A percentile compares a stretch with the other conserved stretches of the same genome.
These are phyloP conservation scores for Massarina eburnea DNA, from an alignment of 2,329 filamentous ascomycete genomes.

Conservation along the genomic window DNA sequence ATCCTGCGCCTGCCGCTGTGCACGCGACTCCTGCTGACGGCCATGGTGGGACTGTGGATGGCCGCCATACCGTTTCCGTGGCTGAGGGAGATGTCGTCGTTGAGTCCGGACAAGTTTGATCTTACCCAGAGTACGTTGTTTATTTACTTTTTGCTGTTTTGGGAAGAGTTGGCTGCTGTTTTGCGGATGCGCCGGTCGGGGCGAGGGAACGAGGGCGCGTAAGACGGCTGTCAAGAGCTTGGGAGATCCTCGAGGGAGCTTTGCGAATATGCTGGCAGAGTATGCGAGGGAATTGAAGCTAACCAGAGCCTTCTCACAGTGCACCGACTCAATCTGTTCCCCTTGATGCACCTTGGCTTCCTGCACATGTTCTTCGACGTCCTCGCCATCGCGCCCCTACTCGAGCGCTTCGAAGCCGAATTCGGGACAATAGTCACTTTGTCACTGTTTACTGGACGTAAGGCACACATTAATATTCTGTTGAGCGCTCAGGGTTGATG, in stretches of 20 bases:
- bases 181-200: neutral
- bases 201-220: neutral
- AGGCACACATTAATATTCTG: constrained; percentile 41
- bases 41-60: constrained; percentile 71
- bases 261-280: neutral
- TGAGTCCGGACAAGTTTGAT: constrained; percentile 76
- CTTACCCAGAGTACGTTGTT: constrained; percentile 66
- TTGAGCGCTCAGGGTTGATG: constrained; percentile 51
- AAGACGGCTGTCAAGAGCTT: neutral
- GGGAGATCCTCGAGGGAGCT: constrained; percentile 1
- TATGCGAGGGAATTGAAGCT: constrained; percentile 9
- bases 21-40: constrained; percentile 69
- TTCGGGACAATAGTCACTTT: constrained; percentile 88
- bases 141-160: neutral
- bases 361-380: constrained; percentile 81
- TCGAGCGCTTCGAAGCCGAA: constrained; percentile 92
- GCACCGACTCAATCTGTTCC: constrained; percentile 90
- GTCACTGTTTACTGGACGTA: constrained; percentile 87
- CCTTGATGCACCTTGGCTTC: constrained; percentile 79
- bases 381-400: constrained; percentile 77
- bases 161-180: neutral
- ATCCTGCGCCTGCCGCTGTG: constrained; percentile 83
- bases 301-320: constrained; percentile 55
- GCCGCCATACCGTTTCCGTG: constrained; percentile 69
- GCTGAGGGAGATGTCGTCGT: constrained; percentile 74